phyloP scores from a whole-genome alignment of 208 protist species.

The Wallacemonas sp. region DNA sequence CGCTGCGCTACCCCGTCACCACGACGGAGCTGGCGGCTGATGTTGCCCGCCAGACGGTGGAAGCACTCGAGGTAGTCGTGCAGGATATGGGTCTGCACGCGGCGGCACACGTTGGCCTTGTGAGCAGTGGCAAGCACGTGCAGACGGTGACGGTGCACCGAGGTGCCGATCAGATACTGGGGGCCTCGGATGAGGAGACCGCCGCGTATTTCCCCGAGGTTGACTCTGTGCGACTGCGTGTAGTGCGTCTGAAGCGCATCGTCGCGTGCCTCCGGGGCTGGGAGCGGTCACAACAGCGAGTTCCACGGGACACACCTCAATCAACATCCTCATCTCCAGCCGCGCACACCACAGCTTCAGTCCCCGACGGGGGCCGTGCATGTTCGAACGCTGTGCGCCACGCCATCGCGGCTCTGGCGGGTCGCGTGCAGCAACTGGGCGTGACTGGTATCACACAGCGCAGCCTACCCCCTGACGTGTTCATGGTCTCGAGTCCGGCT shows the following conservation, averaged over 20 bases:
- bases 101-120: no score
- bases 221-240: slow-evolving; percentile 9
- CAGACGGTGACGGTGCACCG: no score
- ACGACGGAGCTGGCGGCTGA: no score
- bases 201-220: slow-evolving; percentile 18
- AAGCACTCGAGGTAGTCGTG: no score
- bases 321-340: slow-evolving; percentile 10
- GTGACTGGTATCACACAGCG: slow-evolving; percentile 2
- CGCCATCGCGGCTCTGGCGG: not conserved
- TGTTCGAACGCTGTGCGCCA: not conserved
- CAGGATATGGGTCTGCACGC: no score
- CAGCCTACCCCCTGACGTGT: no score
- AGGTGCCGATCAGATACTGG: no score
- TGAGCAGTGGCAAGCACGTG: no score
- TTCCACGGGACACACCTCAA: not conserved
- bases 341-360: not conserved
- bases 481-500: not conserved
- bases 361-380: not conserved
- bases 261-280: slow-evolving; percentile 7
- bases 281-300: not conserved
- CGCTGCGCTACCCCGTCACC: no score
- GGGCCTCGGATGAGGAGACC: slow-evolving; percentile 12
- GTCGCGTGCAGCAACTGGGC: not conserved
- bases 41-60: no score
- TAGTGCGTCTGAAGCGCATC: slow-evolving; percentile 24